Evolutionary conservation across 2,329 filamentous ascomycete species (phyloP), one percentile per base, ranked within the genome.

Genomic region (Emergomyces africanus): DNA sequence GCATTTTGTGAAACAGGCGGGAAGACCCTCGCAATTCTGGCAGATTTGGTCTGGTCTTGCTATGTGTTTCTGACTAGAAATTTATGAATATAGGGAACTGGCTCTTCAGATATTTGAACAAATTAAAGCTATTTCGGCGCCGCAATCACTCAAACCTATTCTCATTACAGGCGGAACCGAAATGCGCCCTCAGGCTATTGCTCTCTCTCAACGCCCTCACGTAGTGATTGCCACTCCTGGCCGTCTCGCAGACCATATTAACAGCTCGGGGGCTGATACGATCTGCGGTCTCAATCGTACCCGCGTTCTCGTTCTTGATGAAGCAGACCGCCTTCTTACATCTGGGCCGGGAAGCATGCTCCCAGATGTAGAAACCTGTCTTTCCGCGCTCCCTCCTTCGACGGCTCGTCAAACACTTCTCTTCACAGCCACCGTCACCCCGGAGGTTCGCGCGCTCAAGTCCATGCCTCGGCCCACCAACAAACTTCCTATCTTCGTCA

Each of bases 101-200:
- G 94, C 94, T 3, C 81, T 97, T 25, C 94, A 99, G 71, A 96
- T 99, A 55, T 95, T 87, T 71, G 94, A 99, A 75, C 94, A 99
- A 72, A 86, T 97, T 77, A 90, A 90, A 69, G 94, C 94, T 15
- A 90, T 99, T 59, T 92, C 90, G 2, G 85, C 90, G 3, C 87
- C 89, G 0, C 90, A 96, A 68, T 88, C 86, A 59, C 82, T 99
- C 65, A 96, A 96, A 72, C 85, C 88, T 3, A 80, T 92, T 50
- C 81, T 99, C n/a, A 81, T 99, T 48, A 97, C 90, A 0, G 94
- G 94, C 56, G 94, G 94, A 42, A 84, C 88, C 35, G 92, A 99
- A 70, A 96, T 97, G 89, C 84, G 90, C 55, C 77, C 85, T 15
- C 94, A 99, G 74, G 92, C 94, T 9, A 86, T 95, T 63, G 87